These are phyloP conservation scores for Sclerotinia spermophila DNA, from an alignment of 2,329 filamentous ascomycete genomes.

Conservation along the genomic window DNA sequence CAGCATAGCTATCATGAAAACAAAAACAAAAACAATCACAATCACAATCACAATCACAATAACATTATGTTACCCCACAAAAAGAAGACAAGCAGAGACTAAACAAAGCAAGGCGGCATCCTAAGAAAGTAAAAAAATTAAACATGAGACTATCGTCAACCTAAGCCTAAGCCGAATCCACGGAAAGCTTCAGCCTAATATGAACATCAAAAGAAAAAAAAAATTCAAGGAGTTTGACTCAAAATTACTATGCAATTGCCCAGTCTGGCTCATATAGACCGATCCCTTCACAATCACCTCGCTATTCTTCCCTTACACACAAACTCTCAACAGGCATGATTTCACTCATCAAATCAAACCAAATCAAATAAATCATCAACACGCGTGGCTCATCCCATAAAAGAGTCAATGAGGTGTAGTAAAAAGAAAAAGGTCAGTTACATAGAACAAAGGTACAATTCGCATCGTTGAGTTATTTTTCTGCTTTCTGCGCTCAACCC, in stretches of 20 bases:
- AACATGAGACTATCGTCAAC: background rate
- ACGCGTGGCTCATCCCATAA: background rate
- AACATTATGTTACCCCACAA: background rate
- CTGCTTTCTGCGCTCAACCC: constrained; percentile 15
- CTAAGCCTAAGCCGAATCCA: background rate
- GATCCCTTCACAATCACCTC: background rate
- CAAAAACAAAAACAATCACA: no score
- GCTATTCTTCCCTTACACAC: background rate
- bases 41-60: background rate
- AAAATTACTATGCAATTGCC: background rate
- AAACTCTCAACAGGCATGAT: background rate
- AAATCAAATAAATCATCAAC: constrained; percentile 1
- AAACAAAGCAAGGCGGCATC: background rate
- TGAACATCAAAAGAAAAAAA: background rate
- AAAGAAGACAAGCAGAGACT: background rate
- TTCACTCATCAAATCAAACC: constrained; percentile 1
- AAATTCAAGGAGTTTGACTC: background rate
- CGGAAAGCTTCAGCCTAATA: background rate
- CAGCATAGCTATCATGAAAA: no score
- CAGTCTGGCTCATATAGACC: background rate
- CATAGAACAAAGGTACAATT: constrained; percentile 21
- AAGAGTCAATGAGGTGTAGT: constrained; percentile 13
- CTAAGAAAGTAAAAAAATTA: background rate
- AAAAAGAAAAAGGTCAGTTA: constrained; percentile 19
- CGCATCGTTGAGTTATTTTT: constrained; percentile 19